Conservation (phyloP, 495 filamentous ascomycete genomes). For the Neurospora sp. region DNA sequence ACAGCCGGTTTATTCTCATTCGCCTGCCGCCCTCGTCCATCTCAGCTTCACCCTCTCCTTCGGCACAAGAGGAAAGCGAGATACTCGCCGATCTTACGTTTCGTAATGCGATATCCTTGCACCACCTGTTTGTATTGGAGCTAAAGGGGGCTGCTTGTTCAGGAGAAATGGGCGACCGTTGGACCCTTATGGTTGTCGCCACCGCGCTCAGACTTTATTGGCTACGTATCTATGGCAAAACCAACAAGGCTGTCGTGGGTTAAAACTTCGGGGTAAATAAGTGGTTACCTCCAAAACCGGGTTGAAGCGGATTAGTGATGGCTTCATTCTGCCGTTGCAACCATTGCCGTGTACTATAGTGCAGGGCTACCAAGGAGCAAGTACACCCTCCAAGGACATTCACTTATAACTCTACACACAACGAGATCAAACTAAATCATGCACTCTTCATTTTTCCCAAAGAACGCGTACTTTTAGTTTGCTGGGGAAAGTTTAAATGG, state of each 20-base stretch:
- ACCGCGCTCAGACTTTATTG: constrained; percentile 5
- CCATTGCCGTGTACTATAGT: too few species aligned
- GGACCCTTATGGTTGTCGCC: constrained; percentile 7
- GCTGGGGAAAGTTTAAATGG: too few species aligned
- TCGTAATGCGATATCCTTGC: not conserved
- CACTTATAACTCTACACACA: too few species aligned
- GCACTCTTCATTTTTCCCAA: too few species aligned
- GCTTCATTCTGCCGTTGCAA: too few species aligned
- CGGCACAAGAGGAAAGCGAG: not conserved
- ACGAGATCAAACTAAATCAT: too few species aligned
- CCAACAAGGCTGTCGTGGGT: not conserved
- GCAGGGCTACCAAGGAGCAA: too few species aligned
- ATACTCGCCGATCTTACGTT: constrained; percentile 2
- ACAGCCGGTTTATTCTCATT: not conserved
- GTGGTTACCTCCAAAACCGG: too few species aligned
- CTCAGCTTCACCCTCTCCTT: not conserved
- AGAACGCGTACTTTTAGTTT: too few species aligned
- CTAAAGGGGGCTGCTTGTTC: constrained; percentile 3
- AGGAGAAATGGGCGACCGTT: constrained; percentile 8
- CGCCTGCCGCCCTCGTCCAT: not conserved
- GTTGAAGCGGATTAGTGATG: too few species aligned
- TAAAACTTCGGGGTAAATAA: not conserved
- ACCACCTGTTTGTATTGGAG: constrained; percentile 5
- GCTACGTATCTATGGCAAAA: constrained; percentile 4
- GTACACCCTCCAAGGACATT: too few species aligned